Base-by-base conservation (phyloP, 345 rosid species). In the Pseudoturritis turrita region DNA sequence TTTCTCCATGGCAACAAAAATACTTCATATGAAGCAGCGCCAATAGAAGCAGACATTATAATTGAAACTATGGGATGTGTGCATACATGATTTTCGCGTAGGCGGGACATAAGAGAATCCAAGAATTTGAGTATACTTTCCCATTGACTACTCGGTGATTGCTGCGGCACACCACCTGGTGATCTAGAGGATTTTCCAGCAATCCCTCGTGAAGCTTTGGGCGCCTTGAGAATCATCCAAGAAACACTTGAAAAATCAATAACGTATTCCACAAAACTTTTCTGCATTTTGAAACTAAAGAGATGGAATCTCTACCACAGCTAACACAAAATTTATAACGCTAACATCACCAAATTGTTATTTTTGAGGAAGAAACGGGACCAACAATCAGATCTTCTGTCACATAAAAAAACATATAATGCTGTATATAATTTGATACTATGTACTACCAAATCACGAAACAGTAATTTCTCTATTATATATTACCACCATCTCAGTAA, bases 61-160 rank as follows among this genome's bases (percentile, higher is more conserved):
- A 49, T 10, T 39, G 50, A 52, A 47, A 49, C 29, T 6, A 65
- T 36, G 68, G 23, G 23, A 25, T 73, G 62, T 73, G 62, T 39
- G 72, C 98, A 58, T 91, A 95, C 99, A 66, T 89, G 85, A 86
- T 95, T 95, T 57, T 85, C 85, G 33, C 81, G 88, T 64, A 95
- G 82, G 73, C 86, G 84, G 36, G 67, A 81, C 91, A 91, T 79
- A 47, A 95, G 92, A 71, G 91, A 87, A 81, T 95, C 90, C 96
- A 95, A 80, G 86, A 95, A 95, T 59, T 83, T 83, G 72, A 88
- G 86, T 80, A 95, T 95, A 79, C 82, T 83, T 58, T 91, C 97
- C 99, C 99, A 95, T 43, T 88, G 96, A 79, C 83, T 89, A 78
- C 57, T 78, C 15, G 81, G 75, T 71, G 83, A 69, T 60, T 84